Evolutionary conservation across 1,139 yeast genomes (phyloP).

Genomic region (Pichia sp.): DNA sequence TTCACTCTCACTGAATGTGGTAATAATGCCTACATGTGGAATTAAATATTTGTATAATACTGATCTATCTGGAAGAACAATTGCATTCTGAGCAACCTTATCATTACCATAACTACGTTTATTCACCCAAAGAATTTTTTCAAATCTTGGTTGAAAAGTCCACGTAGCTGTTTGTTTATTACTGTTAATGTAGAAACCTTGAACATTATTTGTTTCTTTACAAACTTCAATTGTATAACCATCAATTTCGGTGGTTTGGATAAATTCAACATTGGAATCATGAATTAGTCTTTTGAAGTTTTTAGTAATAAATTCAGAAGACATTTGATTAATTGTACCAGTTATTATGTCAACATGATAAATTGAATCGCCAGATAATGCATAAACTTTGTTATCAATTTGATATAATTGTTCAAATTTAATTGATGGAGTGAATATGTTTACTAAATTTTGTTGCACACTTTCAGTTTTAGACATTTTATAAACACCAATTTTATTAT

Average conservation of each 20-base stretch:
- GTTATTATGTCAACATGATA: constrained; percentile 18
- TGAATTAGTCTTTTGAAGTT: constrained; percentile 6
- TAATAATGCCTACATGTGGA: constrained; percentile 58
- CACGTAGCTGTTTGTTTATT: constrained; percentile 15
- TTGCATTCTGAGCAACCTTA: constrained; percentile 60
- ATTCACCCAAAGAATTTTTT: constrained; percentile 35
- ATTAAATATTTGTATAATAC: constrained; percentile 81
- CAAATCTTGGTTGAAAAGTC: constrained; percentile 9
- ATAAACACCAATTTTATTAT: constrained; percentile 40
- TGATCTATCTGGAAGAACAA: constrained; percentile 60
- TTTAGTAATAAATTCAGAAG: not conserved
- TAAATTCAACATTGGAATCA: not conserved
- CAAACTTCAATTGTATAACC: constrained; percentile 13
- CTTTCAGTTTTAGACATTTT: constrained; percentile 29
- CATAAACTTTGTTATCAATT: constrained; percentile 17
- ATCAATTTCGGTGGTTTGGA: constrained; percentile 14
- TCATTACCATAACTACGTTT: constrained; percentile 38
- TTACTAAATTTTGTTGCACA: constrained; percentile 1
- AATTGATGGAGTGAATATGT: constrained; percentile 24
- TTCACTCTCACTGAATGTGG: constrained; percentile 35
- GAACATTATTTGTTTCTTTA: constrained; percentile 5
- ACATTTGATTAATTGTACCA: constrained; percentile 11
- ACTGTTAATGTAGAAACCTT: constrained; percentile 13
- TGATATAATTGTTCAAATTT: constrained; percentile 14
- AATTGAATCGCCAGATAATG: constrained; percentile 7